These are phyloP conservation scores for Rhizopogon salebrosus DNA, from an alignment of 768 basidiomycete genomes.

Conservation along the genomic window DNA sequence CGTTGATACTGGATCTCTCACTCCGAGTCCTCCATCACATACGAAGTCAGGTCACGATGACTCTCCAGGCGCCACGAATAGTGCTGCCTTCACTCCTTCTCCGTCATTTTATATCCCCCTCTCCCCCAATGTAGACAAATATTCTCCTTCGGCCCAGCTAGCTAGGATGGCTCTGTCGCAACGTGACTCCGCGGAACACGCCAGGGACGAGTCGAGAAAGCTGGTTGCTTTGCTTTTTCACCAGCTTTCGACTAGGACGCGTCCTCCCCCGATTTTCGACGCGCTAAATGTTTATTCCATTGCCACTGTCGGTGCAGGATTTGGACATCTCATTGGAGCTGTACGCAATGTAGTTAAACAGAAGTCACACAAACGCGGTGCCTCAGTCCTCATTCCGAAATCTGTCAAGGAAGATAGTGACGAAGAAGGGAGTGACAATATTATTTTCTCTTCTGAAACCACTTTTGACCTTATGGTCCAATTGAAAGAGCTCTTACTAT, in stretches of 20 bases:
- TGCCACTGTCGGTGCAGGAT: conserved; percentile 25
- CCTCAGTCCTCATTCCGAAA: conserved; percentile 1
- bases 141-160: conserved; percentile 16
- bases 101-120: conserved; percentile 24
- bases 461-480: conserved; percentile 62
- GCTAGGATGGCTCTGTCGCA: conserved; percentile 15
- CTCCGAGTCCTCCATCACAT: not conserved
- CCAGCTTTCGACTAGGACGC: conserved; percentile 53
- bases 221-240: conserved; percentile 59
- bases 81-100: conserved; percentile 15
- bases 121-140: conserved; percentile 18
- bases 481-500: conserved; percentile 53
- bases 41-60: not conserved
- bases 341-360: conserved; percentile 40
- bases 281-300: conserved; percentile 24
- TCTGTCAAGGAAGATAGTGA: conserved; percentile 15
- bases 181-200: conserved; percentile 29
- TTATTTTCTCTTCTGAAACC: conserved; percentile 55
- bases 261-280: conserved; percentile 50
- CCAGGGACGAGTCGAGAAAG: conserved; percentile 62
- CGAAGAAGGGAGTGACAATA: conserved; percentile 35
- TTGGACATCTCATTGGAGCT: conserved; percentile 39
- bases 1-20: conserved; percentile 7
- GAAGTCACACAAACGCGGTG: conserved; percentile 15
- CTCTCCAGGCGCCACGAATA: not conserved